A percentile compares a stretch with the other conserved stretches of the same genome.
These are phyloP conservation scores for Calonectria pseudoturangicola DNA, from an alignment of 2,329 filamentous ascomycete genomes.

Conservation along the genomic window DNA sequence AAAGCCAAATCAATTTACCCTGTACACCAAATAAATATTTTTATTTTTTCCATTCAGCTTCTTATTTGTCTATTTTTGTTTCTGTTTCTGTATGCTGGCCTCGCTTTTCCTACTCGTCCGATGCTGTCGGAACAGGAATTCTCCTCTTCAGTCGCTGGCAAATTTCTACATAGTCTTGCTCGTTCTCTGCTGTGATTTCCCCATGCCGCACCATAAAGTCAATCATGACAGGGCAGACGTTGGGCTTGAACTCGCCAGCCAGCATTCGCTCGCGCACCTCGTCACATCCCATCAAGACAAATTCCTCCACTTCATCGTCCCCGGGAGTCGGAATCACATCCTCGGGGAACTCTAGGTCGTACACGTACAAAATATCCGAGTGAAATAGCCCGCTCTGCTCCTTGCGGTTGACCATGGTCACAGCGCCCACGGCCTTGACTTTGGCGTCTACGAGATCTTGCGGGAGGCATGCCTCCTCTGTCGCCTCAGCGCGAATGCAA, in stretches of 20 bases:
- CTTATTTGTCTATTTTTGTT: not conserved
- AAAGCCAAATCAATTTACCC: constrained; percentile 22
- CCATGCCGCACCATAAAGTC: constrained; percentile 90
- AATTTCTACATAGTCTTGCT: constrained; percentile 84
- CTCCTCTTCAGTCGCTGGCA: constrained; percentile 65
- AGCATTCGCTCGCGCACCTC: constrained; percentile 77
- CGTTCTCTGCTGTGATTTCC: constrained; percentile 81
- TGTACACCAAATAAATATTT: not conserved
- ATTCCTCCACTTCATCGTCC: constrained; percentile 87
- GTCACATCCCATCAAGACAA: constrained; percentile 78
- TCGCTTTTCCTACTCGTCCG: constrained; percentile 42
- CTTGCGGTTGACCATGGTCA: constrained; percentile 61
- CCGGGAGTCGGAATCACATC: constrained; percentile 78
- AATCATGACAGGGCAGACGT: constrained; percentile 84
- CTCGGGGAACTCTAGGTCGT: constrained; percentile 80
- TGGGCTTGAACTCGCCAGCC: constrained; percentile 87
- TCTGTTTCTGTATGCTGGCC: too few species aligned
- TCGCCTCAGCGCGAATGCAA: constrained; percentile 81
- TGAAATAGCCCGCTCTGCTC: constrained; percentile 56
- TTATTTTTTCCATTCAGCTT: not conserved
- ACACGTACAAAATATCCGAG: constrained; percentile 77
- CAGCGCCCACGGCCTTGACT: constrained; percentile 55
- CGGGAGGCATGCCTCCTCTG: constrained; percentile 78
- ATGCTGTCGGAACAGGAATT: constrained; percentile 63
- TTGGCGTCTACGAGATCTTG: constrained; percentile 52